phyloP scores from a whole-genome alignment of 345 rosid genomes.

The Anastatica hierochuntica region DNA sequence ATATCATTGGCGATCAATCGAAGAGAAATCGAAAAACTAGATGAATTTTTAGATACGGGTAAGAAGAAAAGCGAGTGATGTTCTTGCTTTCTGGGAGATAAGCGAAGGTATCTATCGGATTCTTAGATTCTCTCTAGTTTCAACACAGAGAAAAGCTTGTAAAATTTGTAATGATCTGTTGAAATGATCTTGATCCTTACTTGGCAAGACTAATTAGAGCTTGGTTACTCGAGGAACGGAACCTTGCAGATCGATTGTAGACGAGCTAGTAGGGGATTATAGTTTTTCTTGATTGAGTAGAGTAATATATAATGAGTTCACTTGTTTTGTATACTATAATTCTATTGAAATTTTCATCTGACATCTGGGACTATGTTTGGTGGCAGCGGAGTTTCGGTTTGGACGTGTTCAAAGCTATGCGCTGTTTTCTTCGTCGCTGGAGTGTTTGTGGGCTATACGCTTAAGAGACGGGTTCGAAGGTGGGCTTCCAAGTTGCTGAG shows the following conservation, averaged over 20 bases:
- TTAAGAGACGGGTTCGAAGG: slow-evolving; percentile 52
- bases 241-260: too few relatives aligned
- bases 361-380: slow-evolving; percentile 6
- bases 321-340: background rate
- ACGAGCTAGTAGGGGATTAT: background rate
- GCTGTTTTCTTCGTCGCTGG: slow-evolving; percentile 72
- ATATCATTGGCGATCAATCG: too few relatives aligned
- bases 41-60: too few relatives aligned
- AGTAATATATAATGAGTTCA: background rate
- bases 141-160: slow-evolving; percentile 13
- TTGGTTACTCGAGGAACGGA: background rate
- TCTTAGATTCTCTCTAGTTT: too few relatives aligned
- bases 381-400: slow-evolving; percentile 48
- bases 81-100: too few relatives aligned
- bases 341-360: background rate
- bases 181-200: slow-evolving; percentile 1
- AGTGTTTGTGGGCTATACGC: slow-evolving; percentile 61
- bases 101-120: too few relatives aligned
- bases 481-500: slow-evolving; percentile 69
- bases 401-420: slow-evolving; percentile 80
- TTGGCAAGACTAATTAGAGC: background rate
- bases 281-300: background rate
- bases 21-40: too few relatives aligned
- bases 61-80: too few relatives aligned
- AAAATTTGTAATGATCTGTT: background rate